Evolutionary conservation across 225 moss, liverwort and hornwort genomes (phyloP).

Genomic region (Marchantia paleacea): DNA sequence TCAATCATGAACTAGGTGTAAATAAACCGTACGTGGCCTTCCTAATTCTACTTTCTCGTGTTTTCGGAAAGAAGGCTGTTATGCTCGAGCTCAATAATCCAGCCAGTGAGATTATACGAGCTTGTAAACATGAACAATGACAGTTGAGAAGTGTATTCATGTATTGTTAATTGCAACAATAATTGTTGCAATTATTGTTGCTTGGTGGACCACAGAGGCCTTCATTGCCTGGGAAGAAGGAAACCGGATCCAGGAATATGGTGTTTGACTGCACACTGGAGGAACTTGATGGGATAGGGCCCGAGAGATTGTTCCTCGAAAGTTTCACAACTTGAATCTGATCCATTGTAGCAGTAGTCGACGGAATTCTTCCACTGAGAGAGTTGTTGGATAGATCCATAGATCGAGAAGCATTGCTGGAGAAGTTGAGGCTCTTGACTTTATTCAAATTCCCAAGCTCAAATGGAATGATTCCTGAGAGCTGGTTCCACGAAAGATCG

Average conservation of each 20-base stretch:
- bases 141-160: too few relatives aligned
- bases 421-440: conserved; percentile 13
- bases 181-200: background rate
- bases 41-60: too few relatives aligned
- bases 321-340: background rate
- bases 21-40: too few relatives aligned
- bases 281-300: conserved; percentile 4
- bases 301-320: conserved; percentile 16
- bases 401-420: background rate
- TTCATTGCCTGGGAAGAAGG: background rate
- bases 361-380: conserved; percentile 10
- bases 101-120: too few relatives aligned
- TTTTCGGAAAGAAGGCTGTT: too few relatives aligned
- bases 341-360: background rate
- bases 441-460: background rate
- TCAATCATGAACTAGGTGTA: too few relatives aligned
- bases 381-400: conserved; percentile 16
- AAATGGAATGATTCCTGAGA: conserved; percentile 16
- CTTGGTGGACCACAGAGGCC: background rate
- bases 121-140: too few relatives aligned
- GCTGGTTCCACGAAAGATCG: conserved; percentile 4
- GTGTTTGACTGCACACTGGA: background rate
- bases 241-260: background rate
- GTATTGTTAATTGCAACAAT: too few relatives aligned
- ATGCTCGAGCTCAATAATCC: too few relatives aligned